These are phyloP conservation scores for Dictyostelium brefeldianum DNA, from an alignment of 78 protist genomes.

Conservation along the genomic window DNA sequence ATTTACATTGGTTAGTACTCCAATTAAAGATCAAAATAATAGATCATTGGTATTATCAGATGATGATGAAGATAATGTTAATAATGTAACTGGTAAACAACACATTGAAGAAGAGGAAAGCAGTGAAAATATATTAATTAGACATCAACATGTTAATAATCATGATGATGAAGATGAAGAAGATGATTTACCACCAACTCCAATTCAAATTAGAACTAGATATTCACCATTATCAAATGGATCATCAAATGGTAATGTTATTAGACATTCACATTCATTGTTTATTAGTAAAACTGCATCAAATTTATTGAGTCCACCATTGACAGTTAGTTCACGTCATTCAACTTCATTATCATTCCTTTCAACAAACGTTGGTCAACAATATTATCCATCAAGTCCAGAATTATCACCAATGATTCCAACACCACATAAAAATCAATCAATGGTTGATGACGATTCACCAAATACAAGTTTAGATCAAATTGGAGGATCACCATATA, in stretches of 20 bases:
- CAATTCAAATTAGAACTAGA: conserved; percentile 6
- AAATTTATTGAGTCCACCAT: neutral
- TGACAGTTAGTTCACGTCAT: neutral
- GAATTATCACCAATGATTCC: conserved; percentile 39
- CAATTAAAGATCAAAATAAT: neutral
- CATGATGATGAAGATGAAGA: neutral
- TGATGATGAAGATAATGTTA: neutral
- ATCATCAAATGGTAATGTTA: neutral
- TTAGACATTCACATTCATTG: neutral
- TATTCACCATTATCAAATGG: neutral
- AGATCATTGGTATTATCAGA: conserved; percentile 8
- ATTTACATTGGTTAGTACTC: neutral
- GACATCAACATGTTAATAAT: neutral
- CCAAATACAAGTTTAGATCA: conserved; percentile 20
- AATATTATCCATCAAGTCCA: conserved; percentile 54
- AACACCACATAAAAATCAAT: conserved; percentile 14
- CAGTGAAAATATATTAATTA: too few species aligned
- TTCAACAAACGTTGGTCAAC: neutral
- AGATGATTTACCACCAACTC: conserved; percentile 9
- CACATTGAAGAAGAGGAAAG: too few species aligned
- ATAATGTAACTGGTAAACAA: neutral
- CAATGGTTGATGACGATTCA: neutral
- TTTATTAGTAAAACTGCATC: neutral
- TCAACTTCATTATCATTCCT: neutral
- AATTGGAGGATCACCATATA: conserved; percentile 43